phyloP scores from a whole-genome alignment of 192 early-diverging fungal species.

The Globomyces pollinis-pini region DNA sequence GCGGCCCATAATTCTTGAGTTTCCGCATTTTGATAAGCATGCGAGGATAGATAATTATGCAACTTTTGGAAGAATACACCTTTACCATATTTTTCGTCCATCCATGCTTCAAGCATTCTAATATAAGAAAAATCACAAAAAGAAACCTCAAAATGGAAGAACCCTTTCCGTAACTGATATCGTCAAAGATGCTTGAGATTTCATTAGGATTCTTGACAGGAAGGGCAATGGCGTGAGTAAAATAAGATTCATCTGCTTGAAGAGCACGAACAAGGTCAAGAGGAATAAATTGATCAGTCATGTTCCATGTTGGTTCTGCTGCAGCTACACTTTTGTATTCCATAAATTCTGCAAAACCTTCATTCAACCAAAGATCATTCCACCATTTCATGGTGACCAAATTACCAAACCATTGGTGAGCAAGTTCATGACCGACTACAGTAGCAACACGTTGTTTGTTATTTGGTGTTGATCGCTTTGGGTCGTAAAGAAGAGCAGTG shows the following conservation, averaged over 20 bases:
- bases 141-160: slow-evolving; percentile 69
- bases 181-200: slow-evolving; percentile 74
- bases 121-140: too few species aligned
- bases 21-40: slow-evolving; percentile 72
- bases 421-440: slow-evolving; percentile 31
- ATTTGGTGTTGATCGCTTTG: neutral
- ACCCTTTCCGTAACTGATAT: slow-evolving; percentile 79
- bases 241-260: slow-evolving; percentile 19
- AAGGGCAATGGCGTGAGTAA: slow-evolving; percentile 28
- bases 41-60: slow-evolving; percentile 51
- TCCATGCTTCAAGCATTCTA: slow-evolving; percentile 29
- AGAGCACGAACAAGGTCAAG: slow-evolving; percentile 22
- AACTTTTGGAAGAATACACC: slow-evolving; percentile 17
- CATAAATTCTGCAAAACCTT: slow-evolving; percentile 34
- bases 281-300: slow-evolving; percentile 20
- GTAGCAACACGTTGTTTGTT: slow-evolving; percentile 19
- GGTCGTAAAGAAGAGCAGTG: slow-evolving; percentile 15
- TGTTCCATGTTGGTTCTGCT: slow-evolving; percentile 14
- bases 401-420: slow-evolving; percentile 37
- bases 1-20: slow-evolving; percentile 80
- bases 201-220: slow-evolving; percentile 17
- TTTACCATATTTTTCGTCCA: slow-evolving; percentile 16
- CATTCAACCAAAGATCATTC: slow-evolving; percentile 36
- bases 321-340: slow-evolving; percentile 16
- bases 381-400: slow-evolving; percentile 36